Conservation (phyloP, 1,139 yeast species). For the Scheffersomyces insectosa region DNA sequence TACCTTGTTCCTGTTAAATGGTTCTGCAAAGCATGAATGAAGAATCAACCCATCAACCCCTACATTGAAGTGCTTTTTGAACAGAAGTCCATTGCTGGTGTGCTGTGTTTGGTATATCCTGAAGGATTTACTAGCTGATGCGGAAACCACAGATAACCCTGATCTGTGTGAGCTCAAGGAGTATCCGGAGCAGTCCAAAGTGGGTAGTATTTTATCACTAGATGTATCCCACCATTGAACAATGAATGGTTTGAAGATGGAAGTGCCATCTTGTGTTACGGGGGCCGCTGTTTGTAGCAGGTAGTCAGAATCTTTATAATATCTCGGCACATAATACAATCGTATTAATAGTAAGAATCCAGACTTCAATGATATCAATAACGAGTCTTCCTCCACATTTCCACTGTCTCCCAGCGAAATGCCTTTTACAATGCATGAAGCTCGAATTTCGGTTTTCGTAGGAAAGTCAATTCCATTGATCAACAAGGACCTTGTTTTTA, state of each 20-base stretch:
- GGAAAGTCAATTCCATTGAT: constrained; percentile 35
- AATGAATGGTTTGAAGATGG: constrained; percentile 42
- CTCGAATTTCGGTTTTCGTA: constrained; percentile 37
- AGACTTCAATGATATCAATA: constrained; percentile 42
- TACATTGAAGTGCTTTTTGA: constrained; percentile 41
- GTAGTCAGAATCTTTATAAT: constrained; percentile 28
- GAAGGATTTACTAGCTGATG: constrained; percentile 38
- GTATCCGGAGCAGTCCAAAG: constrained; percentile 36
- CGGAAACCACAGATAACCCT: constrained; percentile 41
- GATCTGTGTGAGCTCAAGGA: constrained; percentile 33
- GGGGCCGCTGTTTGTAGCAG: constrained; percentile 9
- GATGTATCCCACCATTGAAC: constrained; percentile 54
- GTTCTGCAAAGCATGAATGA: constrained; percentile 46
- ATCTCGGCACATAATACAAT: constrained; percentile 35
- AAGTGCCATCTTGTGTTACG: constrained; percentile 8
- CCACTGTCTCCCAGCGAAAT: constrained; percentile 1
- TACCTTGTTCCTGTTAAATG: constrained; percentile 23
- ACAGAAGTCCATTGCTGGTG: constrained; percentile 37
- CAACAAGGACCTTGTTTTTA: constrained; percentile 36
- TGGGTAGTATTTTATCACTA: constrained; percentile 18
- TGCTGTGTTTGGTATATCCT: constrained; percentile 38
- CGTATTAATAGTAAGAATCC: constrained; percentile 43
- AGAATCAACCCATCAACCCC: constrained; percentile 43
- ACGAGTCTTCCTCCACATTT: constrained; percentile 36
- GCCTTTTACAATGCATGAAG: constrained; percentile 37